Evolutionary conservation across 371 early-diverging fungal species (phyloP), one percentile per base, ranked within the genome.

Genomic region (Rhizomucor miehei): DNA sequence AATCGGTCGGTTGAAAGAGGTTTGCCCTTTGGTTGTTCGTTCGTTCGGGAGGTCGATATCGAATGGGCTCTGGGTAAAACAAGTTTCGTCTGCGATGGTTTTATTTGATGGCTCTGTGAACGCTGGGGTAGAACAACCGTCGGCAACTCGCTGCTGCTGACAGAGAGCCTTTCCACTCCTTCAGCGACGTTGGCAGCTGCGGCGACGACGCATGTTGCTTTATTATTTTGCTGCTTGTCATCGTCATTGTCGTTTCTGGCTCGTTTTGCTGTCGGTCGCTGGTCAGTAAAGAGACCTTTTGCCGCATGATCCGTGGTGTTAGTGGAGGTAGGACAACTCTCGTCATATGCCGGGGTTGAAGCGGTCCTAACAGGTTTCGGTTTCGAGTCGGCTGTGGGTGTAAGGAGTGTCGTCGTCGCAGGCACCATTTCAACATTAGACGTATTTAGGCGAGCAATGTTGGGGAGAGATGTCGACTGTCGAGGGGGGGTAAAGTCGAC

Each of bases 391-490:
- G 49, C 17, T 19, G 23, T 40, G 19, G 36, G 36, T 14, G 44
- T 20, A 8, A 36, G 47, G 17, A 43, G 40, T 25, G 44, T 24
- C 20, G 38, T 23, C 23, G 54, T 36, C 14, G 35, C 21, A 16
- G 23, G 38, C 41, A 44, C 52, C 38, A 44, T 37, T n/a, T 44
- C 44, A 39, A 45, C 14, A 50, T 19, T 46, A 48, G 38, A 35
- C 56, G 59, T 20, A 52, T 47, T 16, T 38, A 48, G 52, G 17
- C 50, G 54, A 51, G 54, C 48, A 38, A 62, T 66, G 40, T 72
- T 71, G 21, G 76, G 76, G 53, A 72, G 52, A 10, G 72, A 72
- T n/a, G 70, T 43, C 14, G 73, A 72, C 25, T 62, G 66, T 41
- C 76, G 69, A 29, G 76, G 70, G 11, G 57, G 62, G 13, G 60